Evolutionary conservation across 371 early-diverging fungal species (phyloP).

Genomic region (Rhizopus delemar): DNA sequence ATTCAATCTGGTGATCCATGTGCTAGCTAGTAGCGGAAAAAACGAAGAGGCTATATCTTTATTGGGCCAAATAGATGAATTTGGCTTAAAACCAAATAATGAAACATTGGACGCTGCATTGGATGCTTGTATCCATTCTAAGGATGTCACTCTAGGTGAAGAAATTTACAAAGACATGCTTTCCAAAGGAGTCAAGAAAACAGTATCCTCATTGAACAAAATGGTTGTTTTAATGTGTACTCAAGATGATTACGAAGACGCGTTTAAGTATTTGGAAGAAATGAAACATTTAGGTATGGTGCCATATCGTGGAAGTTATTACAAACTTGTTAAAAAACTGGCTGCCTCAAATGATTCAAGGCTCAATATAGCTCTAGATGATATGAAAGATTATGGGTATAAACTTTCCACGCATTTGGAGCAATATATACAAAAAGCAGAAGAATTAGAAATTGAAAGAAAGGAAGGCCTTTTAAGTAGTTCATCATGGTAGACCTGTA

Average conservation of each 20-base stretch:
- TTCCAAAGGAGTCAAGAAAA: conserved; percentile 38
- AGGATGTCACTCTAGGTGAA: conserved; percentile 51
- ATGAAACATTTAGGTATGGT: conserved; percentile 64
- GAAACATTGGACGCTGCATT: conserved; percentile 65
- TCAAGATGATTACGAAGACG: conserved; percentile 72
- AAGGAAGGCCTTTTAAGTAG: no score
- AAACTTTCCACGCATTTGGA: conserved; percentile 17
- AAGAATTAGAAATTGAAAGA: background rate
- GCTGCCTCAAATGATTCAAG: conserved; percentile 65
- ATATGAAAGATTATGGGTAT: conserved; percentile 70
- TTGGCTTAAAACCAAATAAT: conserved; percentile 45
- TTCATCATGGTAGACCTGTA: no score
- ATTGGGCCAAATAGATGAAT: conserved; percentile 33
- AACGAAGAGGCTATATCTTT: conserved; percentile 49
- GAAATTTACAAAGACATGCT: conserved; percentile 45
- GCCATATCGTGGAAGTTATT: conserved; percentile 62
- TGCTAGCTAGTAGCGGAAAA: conserved; percentile 38
- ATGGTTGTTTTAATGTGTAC: conserved; percentile 60
- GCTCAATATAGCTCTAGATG: conserved; percentile 61
- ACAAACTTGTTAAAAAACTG: conserved; percentile 60
- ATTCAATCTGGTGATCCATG: conserved; percentile 34
- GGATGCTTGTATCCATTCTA: conserved; percentile 54
- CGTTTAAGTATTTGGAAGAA: conserved; percentile 73
- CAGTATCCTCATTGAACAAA: conserved; percentile 53
- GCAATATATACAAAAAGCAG: conserved; percentile 14